phyloP scores from a whole-genome alignment of 352 stramenopile species.

The Globisporangium spiculum region DNA sequence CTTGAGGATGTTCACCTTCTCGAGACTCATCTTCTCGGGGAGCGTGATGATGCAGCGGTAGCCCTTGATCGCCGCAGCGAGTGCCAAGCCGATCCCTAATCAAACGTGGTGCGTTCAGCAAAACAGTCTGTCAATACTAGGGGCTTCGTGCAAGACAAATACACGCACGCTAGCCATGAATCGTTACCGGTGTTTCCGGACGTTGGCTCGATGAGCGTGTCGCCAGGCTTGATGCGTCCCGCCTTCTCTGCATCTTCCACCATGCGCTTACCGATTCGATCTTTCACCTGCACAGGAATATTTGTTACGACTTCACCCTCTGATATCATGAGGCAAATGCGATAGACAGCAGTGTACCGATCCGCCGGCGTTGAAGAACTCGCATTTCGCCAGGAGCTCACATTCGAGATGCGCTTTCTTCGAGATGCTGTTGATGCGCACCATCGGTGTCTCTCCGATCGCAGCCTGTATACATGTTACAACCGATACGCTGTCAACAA shows the following conservation, averaged over 20 bases:
- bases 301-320: not conserved
- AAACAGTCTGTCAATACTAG: not conserved
- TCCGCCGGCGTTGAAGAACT: slow-evolving; percentile 93
- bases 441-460: slow-evolving; percentile 92
- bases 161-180: not conserved
- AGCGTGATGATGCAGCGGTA: slow-evolving; percentile 95
- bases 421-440: slow-evolving; percentile 89
- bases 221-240: slow-evolving; percentile 85
- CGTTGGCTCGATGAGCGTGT: slow-evolving; percentile 96
- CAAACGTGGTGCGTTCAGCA: not conserved
- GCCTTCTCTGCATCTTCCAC: slow-evolving; percentile 87
- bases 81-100: slow-evolving; percentile 93
- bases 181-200: slow-evolving; percentile 90
- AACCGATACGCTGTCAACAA: not conserved
- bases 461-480: not conserved
- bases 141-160: not conserved
- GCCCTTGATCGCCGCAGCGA: slow-evolving; percentile 95
- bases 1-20: slow-evolving; percentile 96
- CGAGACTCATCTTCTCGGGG: slow-evolving; percentile 96
- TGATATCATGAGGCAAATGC: no score
- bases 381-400: slow-evolving; percentile 93
- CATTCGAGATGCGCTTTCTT: slow-evolving; percentile 75
- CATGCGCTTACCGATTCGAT: slow-evolving; percentile 84
- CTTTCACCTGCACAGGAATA: slow-evolving; percentile 49
- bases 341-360: slow-evolving; percentile 28